A percentile compares a stretch with the other conserved stretches of the same genome.
Conservation (phyloP, 306 rosid species). For the Echinosophora koreensis region DNA sequence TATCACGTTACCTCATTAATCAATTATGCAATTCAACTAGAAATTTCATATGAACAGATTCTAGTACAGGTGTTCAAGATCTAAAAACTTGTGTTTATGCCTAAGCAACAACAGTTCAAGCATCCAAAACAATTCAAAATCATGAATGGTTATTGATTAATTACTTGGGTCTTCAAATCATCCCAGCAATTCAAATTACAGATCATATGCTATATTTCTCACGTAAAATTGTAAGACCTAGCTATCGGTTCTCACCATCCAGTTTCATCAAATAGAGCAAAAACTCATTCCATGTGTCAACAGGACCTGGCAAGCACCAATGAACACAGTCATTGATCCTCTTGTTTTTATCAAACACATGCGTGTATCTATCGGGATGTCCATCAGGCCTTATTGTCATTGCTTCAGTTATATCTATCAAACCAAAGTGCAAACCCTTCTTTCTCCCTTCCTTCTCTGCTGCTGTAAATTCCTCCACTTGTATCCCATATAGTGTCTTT, state of each 20-base stretch:
- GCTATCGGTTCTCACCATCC: neutral
- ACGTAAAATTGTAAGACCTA: neutral
- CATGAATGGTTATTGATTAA: no score
- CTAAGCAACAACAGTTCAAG: no score
- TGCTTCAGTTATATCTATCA: slow-evolving; percentile 65
- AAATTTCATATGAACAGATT: no score
- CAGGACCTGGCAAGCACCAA: slow-evolving; percentile 97
- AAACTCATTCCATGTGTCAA: slow-evolving; percentile 90
- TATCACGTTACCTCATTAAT: no score
- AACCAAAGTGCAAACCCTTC: slow-evolving; percentile 59
- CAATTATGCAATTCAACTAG: no score
- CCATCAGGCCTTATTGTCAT: slow-evolving; percentile 91
- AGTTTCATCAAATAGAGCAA: slow-evolving; percentile 63
- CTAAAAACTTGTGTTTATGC: no score
- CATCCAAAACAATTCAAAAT: no score
- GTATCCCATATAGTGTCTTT: slow-evolving; percentile 55
- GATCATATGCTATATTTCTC: neutral
- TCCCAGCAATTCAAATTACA: neutral
- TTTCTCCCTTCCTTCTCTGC: slow-evolving; percentile 52
- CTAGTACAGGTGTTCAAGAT: no score
- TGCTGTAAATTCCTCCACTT: slow-evolving; percentile 62
- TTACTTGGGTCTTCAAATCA: neutral
- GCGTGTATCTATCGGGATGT: slow-evolving; percentile 76
- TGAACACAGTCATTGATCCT: slow-evolving; percentile 82
- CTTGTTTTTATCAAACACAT: slow-evolving; percentile 45